Evolutionary conservation across 768 basidiomycete species (phyloP), one percentile per base, ranked within the genome.

Genomic region (Naganishia friedmannii): DNA sequence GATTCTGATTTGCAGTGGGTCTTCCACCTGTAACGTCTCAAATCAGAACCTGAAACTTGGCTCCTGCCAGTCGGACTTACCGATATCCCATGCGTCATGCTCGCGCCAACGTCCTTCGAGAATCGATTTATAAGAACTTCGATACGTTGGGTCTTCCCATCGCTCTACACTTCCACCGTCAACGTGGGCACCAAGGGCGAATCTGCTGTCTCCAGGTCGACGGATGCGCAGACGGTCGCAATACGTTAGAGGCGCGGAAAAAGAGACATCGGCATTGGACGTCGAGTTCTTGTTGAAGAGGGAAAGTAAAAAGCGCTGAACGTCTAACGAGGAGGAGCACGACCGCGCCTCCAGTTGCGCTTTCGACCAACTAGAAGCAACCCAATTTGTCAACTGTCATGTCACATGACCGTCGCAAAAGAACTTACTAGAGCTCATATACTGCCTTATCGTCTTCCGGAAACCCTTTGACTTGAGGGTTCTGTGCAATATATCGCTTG

Each of bases 121-220:
- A 42, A 77, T 90, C 88, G 79, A 89, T 87, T 88, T 88, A 89
- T 76, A 75, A 4, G 76, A 77, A 58, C 31, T 63, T 28, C 73
- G 29, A 55, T 79, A 75, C 23, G 53, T 69, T 19, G 70, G 67
- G 69, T 81, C 78, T 67, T 79, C 78, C 80, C 80, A 79, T 15
- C 91, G 84, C 78, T 93, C 91, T 31, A 91, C 86, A 0, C 86
- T 80, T 9, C 90, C 90, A 8, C 90, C 90, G 86, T 82, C 89
- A 82, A 70, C 85, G 70, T 87, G 87, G 6, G 89, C 87, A 0
- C 87, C 89, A 1, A 91, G 81, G 0, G 86, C 84, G 75, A 91
- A 91, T 57, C 84, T 84, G 15, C 83, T 79, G 71, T 90, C 90
- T 0, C 90, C 91, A 0, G 90, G 89, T 32, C 84, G 84, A 6